Percentiles rank a stretch among this genome's conserved stretches.
Conservation (phyloP, 2,329 filamentous ascomycete species). For the Aspergillus quadricinctus region DNA sequence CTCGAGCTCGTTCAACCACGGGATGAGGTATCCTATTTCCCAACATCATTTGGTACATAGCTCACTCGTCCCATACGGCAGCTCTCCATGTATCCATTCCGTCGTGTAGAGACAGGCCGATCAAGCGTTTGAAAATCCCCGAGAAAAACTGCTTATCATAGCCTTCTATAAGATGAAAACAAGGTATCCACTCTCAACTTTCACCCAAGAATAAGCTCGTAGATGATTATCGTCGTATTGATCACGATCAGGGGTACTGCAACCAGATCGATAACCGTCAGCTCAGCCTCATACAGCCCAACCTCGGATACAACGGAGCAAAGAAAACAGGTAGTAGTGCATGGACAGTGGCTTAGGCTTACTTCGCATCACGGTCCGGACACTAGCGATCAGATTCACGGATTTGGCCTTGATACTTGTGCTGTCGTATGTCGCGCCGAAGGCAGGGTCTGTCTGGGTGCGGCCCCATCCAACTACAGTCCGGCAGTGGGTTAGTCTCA, state of each 20-base stretch:
- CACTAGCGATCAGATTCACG: slow-evolving; percentile 83
- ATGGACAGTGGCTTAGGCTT: slow-evolving; percentile 41
- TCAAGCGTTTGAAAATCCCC: background rate
- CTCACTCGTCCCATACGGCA: background rate
- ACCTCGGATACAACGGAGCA: background rate
- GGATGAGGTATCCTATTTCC: background rate
- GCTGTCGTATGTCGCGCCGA: slow-evolving; percentile 67
- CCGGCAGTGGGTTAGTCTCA: slow-evolving; percentile 8
- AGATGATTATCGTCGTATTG: slow-evolving; percentile 78
- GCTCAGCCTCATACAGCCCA: background rate
- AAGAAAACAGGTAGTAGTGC: slow-evolving; percentile 31
- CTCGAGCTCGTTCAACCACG: background rate
- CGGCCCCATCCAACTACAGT: slow-evolving; percentile 76
- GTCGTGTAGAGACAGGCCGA: background rate
- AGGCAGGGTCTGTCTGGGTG: slow-evolving; percentile 63
- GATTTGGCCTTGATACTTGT: slow-evolving; percentile 80
- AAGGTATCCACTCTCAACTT: background rate
- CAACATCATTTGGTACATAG: background rate
- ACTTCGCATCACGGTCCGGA: slow-evolving; percentile 92
- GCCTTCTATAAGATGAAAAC: background rate
- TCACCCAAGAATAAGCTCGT: slow-evolving; percentile 73
- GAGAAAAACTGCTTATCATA: background rate
- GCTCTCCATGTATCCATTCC: background rate
- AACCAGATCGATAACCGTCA: background rate
- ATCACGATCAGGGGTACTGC: slow-evolving; percentile 79